phyloP scores from a whole-genome alignment of 257 asterid genomes.

The Eustoma russellianum region DNA sequence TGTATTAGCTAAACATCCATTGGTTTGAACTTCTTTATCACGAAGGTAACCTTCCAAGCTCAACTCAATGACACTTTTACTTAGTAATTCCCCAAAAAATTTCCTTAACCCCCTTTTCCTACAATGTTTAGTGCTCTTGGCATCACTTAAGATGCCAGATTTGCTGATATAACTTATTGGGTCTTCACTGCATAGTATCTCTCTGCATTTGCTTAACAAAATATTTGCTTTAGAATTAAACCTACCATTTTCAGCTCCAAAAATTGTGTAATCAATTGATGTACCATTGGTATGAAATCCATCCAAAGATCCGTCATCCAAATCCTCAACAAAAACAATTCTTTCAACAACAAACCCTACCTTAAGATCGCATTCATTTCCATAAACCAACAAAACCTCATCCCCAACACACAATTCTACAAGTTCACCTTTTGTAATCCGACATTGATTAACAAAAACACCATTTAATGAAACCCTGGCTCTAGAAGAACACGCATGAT shows the following conservation, averaged over 20 bases:
- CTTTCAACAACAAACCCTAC: constrained; percentile 60
- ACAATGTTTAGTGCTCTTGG: constrained; percentile 13
- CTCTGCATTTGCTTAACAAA: constrained; percentile 55
- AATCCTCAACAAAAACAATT: constrained; percentile 39
- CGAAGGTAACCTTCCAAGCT: not conserved
- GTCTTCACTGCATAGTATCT: constrained; percentile 54
- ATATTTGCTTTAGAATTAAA: constrained; percentile 27
- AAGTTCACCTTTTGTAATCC: constrained; percentile 29
- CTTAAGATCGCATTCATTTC: constrained; percentile 28
- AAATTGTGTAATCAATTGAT: constrained; percentile 7
- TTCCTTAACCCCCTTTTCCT: constrained; percentile 15
- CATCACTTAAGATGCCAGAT: constrained; percentile 17
- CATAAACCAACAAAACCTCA: constrained; percentile 47
- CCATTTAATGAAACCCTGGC: constrained; percentile 61
- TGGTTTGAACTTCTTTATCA: constrained; percentile 35
- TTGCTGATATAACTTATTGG: constrained; percentile 47
- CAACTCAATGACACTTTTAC: constrained; percentile 11
- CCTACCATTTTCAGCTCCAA: constrained; percentile 15
- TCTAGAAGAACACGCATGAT: constrained; percentile 20
- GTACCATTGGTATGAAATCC: constrained; percentile 11
- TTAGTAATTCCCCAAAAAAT: constrained; percentile 11
- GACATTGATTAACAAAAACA: constrained; percentile 53
- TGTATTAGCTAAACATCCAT: constrained; percentile 21
- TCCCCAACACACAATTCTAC: constrained; percentile 59
- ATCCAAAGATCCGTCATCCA: constrained; percentile 26